phyloP scores from a whole-genome alignment of 768 basidiomycete genomes.

The Suillus bovinus region DNA sequence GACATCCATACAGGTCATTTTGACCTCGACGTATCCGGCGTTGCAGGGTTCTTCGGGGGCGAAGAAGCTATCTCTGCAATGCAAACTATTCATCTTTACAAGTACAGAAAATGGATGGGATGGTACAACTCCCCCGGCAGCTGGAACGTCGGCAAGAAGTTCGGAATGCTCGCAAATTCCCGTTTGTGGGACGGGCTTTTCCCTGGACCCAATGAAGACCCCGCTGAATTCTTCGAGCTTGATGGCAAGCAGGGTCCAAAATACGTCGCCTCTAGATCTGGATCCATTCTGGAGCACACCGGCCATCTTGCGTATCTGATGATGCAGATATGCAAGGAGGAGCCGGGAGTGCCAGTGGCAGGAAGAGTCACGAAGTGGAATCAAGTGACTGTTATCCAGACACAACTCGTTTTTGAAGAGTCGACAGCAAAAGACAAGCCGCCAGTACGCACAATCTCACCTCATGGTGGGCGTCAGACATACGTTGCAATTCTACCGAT shows the following conservation, averaged over 20 bases:
- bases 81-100: slow-evolving; percentile 29
- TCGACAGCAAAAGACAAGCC: neutral
- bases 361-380: slow-evolving; percentile 18
- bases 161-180: slow-evolving; percentile 28
- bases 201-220: slow-evolving; percentile 23
- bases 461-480: neutral
- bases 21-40: slow-evolving; percentile 27
- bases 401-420: neutral
- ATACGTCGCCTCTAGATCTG: slow-evolving; percentile 28
- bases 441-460: neutral
- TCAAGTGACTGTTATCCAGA: slow-evolving; percentile 20
- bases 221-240: slow-evolving; percentile 24
- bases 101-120: slow-evolving; percentile 31
- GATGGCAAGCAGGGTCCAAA: slow-evolving; percentile 28
- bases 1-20: slow-evolving; percentile 17
- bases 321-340: slow-evolving; percentile 20
- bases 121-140: slow-evolving; percentile 39
- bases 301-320: slow-evolving; percentile 30
- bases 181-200: slow-evolving; percentile 27
- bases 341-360: neutral
- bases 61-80: slow-evolving; percentile 34
- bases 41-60: slow-evolving; percentile 38
- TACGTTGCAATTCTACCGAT: slow-evolving; percentile 14
- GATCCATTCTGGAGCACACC: slow-evolving; percentile 26
- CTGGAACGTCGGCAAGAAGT: slow-evolving; percentile 28